Evolutionary conservation across 176 grass and related monocot species (phyloP).

Genomic region (Themeda triandra): DNA sequence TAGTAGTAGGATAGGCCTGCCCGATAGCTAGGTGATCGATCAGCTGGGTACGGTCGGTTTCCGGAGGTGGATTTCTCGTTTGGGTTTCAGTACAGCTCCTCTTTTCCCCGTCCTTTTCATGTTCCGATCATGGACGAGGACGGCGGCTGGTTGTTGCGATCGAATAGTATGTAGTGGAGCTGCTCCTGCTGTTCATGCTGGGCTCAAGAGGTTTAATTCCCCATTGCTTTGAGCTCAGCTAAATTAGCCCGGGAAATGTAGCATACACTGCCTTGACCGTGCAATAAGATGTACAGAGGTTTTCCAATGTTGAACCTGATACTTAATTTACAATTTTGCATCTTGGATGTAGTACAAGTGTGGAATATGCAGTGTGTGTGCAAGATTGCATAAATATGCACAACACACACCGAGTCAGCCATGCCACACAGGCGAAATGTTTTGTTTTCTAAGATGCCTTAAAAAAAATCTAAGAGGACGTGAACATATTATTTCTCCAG

Average conservation of each 20-base stretch:
- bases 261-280: constrained; percentile 12
- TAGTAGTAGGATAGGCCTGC: neutral
- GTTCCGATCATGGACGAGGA: no score
- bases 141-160: neutral
- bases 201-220: neutral
- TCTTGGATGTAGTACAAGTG: neutral
- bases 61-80: constrained; percentile 3
- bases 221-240: neutral
- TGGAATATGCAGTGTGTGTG: no score
- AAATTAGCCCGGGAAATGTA: constrained; percentile 24
- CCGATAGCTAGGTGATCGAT: neutral
- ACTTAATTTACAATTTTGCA: neutral
- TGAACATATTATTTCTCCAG: no score
- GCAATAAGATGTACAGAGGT: constrained; percentile 45
- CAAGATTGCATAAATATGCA: no score
- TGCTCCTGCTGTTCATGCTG: neutral
- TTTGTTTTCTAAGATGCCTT: no score
- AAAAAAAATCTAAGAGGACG: no score
- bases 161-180: neutral
- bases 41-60: neutral
- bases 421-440: no score
- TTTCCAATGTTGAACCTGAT: neutral
- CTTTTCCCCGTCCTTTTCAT: no score
- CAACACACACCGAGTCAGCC: neutral
- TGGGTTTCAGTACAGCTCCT: neutral